phyloP scores from a whole-genome alignment of 768 basidiomycete genomes.

The Cantharellus anzutake region DNA sequence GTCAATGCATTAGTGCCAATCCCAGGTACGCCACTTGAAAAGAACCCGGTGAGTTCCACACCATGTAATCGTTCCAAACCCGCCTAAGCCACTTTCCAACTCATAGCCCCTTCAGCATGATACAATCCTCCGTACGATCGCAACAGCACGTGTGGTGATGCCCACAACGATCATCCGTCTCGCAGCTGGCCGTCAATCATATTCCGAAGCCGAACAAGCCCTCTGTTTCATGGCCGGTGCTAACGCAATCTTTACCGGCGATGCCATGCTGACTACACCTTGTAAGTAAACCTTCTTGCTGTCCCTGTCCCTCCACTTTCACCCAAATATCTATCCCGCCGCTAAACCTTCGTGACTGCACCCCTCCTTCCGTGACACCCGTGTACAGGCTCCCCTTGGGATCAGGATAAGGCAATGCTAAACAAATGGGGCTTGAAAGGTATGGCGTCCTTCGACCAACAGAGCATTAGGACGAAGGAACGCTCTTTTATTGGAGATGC shows the following conservation, averaged over 20 bases:
- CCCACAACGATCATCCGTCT: slow-evolving; percentile 88
- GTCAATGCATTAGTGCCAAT: slow-evolving; percentile 97
- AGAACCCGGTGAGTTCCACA: slow-evolving; percentile 49
- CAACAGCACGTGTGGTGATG: slow-evolving; percentile 82
- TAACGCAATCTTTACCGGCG: slow-evolving; percentile 97
- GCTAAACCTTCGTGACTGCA: background rate
- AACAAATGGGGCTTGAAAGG: slow-evolving; percentile 79
- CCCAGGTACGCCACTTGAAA: slow-evolving; percentile 79
- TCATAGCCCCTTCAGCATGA: slow-evolving; percentile 60
- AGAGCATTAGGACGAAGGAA: slow-evolving; percentile 13
- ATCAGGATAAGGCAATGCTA: slow-evolving; percentile 91
- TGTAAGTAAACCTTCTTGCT: slow-evolving; percentile 32
- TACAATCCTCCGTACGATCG: slow-evolving; percentile 79
- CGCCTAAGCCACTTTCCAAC: background rate
- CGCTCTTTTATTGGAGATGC: background rate
- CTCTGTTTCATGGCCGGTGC: slow-evolving; percentile 99
- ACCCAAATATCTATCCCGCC: background rate
- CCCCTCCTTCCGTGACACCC: slow-evolving; percentile 7
- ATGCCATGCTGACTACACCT: slow-evolving; percentile 92
- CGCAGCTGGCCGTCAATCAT: slow-evolving; percentile 79
- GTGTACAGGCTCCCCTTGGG: slow-evolving; percentile 70
- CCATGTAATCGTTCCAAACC: background rate
- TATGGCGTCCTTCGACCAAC: slow-evolving; percentile 76
- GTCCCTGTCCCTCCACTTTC: background rate
- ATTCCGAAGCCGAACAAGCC: slow-evolving; percentile 80